Percentiles rank a stretch among this genome's conserved stretches.
Evolutionary conservation across 768 basidiomycete genomes (phyloP).

Genomic region (Suillus sp.): DNA sequence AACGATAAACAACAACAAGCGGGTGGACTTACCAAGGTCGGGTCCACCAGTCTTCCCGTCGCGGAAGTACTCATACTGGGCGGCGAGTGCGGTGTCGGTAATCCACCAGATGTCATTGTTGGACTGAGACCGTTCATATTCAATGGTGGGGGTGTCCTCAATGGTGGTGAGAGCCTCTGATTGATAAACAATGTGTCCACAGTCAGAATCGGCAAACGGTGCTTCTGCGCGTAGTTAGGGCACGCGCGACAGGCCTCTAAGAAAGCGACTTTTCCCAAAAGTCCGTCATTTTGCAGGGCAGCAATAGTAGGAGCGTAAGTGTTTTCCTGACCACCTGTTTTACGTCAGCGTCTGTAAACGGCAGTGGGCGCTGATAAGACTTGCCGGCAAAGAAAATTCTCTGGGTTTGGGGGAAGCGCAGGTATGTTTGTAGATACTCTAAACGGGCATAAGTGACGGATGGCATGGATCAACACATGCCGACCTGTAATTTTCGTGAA

Average conservation of each 20-base stretch:
- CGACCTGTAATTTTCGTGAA: constrained; percentile 74
- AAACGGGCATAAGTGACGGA: constrained; percentile 13
- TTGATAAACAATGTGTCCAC: constrained; percentile 53
- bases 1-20: constrained; percentile 11
- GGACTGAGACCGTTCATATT: constrained; percentile 43
- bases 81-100: constrained; percentile 69
- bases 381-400: constrained; percentile 73
- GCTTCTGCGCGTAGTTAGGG: constrained; percentile 46
- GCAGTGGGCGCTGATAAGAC: constrained; percentile 17
- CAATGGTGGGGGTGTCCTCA: constrained; percentile 49
- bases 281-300: constrained; percentile 58
- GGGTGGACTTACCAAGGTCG: constrained; percentile 52
- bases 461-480: constrained; percentile 11
- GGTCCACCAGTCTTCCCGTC: constrained; percentile 52
- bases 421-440: constrained; percentile 75
- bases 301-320: constrained; percentile 60
- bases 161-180: constrained; percentile 28
- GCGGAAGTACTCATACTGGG: constrained; percentile 35
- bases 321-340: constrained; percentile 57
- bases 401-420: constrained; percentile 72
- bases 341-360: constrained; percentile 11
- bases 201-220: constrained; percentile 54
- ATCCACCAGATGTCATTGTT: constrained; percentile 56
- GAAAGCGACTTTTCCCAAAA: constrained; percentile 66
- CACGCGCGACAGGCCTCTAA: constrained; percentile 51